Evolutionary conservation across 306 rosid species (phyloP).

Genomic region (Vicia faba): DNA sequence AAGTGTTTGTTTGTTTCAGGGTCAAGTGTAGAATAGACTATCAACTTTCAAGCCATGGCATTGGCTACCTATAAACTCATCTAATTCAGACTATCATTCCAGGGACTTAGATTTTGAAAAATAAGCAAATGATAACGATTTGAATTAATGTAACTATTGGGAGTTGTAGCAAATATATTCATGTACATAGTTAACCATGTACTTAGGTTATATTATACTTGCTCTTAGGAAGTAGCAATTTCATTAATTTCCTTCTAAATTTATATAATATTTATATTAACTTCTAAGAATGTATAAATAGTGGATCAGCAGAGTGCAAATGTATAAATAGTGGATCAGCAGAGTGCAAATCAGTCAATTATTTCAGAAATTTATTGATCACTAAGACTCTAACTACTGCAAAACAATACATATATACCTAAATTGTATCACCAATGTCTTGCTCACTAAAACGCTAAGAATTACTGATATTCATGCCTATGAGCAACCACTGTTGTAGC

Average conservation of each 20-base stretch:
- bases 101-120: not conserved
- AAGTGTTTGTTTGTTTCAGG: not conserved
- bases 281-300: not conserved
- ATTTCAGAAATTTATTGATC: not conserved
- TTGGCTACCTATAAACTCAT: not conserved
- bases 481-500: not conserved
- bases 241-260: constrained; percentile 1
- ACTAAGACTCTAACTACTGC: not conserved
- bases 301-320: not conserved
- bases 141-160: not conserved
- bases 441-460: constrained; percentile 13
- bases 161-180: not conserved
- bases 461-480: constrained; percentile 10
- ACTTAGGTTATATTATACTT: not conserved
- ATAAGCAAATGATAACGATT: not conserved
- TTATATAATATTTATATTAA: no score
- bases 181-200: not conserved
- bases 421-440: constrained; percentile 5
- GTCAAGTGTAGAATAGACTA: not conserved
- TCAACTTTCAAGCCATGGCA: not conserved
- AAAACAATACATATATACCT: not conserved
- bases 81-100: not conserved
- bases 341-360: not conserved
- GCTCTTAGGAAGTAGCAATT: not conserved
- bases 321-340: not conserved